phyloP scores from a whole-genome alignment of 2,329 filamentous ascomycete genomes.

The Graphilbum sp. region DNA sequence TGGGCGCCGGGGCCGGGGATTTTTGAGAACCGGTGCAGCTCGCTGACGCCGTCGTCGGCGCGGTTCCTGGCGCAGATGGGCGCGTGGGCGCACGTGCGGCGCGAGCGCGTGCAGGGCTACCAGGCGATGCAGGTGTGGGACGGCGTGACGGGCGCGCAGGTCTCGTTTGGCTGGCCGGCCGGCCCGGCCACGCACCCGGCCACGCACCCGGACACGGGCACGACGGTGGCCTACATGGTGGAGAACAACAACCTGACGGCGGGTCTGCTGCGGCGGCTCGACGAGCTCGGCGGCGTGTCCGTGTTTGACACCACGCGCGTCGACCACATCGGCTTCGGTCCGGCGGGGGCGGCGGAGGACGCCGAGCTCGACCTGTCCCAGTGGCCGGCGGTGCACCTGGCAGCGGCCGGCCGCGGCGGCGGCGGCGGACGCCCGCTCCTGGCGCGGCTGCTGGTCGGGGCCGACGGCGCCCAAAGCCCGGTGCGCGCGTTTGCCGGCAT shows the following conservation, averaged over 20 bases:
- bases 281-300: conserved; percentile 50
- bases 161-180: conserved; percentile 67
- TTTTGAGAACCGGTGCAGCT: conserved; percentile 92
- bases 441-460: conserved; percentile 75
- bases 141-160: conserved; percentile 69
- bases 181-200: conserved; percentile 23
- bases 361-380: conserved; percentile 52
- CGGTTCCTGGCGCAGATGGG: conserved; percentile 69
- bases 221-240: conserved; percentile 84
- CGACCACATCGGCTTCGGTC: conserved; percentile 60
- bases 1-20: conserved; percentile 50
- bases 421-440: conserved; percentile 41
- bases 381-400: conserved; percentile 73
- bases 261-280: conserved; percentile 55
- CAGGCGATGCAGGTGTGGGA: conserved; percentile 99
- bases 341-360: background rate
- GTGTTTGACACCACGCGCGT: conserved; percentile 66
- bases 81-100: conserved; percentile 64
- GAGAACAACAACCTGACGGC: conserved; percentile 85
- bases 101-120: conserved; percentile 65
- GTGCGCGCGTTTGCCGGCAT: conserved; percentile 84
- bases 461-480: conserved; percentile 88
- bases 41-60: conserved; percentile 78
- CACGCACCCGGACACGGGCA: conserved; percentile 17
- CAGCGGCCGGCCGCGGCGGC: conserved; percentile 11